phyloP scores from a whole-genome alignment of 2,329 filamentous ascomycete genomes.

The Dendryphion nanum region DNA sequence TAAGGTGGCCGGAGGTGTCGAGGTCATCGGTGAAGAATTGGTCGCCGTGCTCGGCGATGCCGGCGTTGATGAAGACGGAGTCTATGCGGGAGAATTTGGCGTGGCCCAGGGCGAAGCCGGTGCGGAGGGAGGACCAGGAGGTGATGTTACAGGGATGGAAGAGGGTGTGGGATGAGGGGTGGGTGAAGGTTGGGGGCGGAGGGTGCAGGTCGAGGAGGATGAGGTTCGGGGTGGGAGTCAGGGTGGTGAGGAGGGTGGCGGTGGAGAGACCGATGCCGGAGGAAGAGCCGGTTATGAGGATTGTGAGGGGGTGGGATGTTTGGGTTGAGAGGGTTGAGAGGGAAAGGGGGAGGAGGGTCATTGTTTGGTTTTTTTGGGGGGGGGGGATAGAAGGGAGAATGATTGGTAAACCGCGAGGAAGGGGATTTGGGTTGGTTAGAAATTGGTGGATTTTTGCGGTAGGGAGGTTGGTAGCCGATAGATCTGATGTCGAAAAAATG shows the following conservation, averaged over 20 bases:
- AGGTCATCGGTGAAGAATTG: slow-evolving; percentile 50
- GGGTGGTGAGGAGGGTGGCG: slow-evolving; percentile 37
- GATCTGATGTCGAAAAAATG: no score
- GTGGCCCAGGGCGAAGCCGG: slow-evolving; percentile 44
- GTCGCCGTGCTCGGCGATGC: slow-evolving; percentile 48
- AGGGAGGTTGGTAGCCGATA: no score
- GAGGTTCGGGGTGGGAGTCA: slow-evolving; percentile 42
- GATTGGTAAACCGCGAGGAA: no score
- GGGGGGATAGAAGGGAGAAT: no score
- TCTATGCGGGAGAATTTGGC: slow-evolving; percentile 46
- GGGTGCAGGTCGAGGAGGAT: slow-evolving; percentile 41
- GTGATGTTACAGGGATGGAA: slow-evolving; percentile 46
- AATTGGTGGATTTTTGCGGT: no score
- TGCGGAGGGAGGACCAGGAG: slow-evolving; percentile 46
- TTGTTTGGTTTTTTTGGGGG: no score
- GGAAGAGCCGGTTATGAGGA: slow-evolving; percentile 42
- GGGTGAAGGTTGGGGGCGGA: slow-evolving; percentile 34
- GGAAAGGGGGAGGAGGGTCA: no score
- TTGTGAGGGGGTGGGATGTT: slow-evolving; percentile 33
- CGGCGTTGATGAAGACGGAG: slow-evolving; percentile 51
- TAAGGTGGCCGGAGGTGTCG: slow-evolving; percentile 42
- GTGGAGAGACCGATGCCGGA: slow-evolving; percentile 45
- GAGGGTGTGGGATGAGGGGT: slow-evolving; percentile 23
- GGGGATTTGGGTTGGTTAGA: no score
- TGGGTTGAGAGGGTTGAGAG: no score